Base-by-base conservation (phyloP, 768 basidiomycete species). In the Tubosaeta brunneosetosa region DNA sequence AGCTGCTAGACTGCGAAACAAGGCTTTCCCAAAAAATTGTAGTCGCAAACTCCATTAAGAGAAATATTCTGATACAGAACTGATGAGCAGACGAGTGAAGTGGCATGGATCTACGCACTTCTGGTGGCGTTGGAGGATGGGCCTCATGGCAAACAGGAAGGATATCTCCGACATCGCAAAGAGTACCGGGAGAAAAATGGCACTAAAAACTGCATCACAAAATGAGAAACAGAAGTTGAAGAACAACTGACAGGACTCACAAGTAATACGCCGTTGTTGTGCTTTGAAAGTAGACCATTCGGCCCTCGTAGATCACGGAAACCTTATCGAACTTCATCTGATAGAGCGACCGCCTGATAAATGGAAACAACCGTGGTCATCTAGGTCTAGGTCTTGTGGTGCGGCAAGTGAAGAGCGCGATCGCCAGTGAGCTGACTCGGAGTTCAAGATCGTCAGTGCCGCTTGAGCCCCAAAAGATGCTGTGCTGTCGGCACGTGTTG, bases 311-410 rank as follows among this genome's bases (percentile, higher is more conserved):
- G 61, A 87, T 74, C 36, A 86, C 71, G 61, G 80, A 78, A 19
- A 86, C 83, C 63, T 86, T 86, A 76, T 88, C 83, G 59, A 88
- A 93, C 56, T n/a, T n/a, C n/a, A 78, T 74, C 40, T 77, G 54
- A 53, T 83, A 86, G 0, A 86, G 66, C 3, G 74, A 74, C 65
- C 91, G 91, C 91, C 66, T 93, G 91, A 68, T 94, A 93, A 37
- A 94, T 82, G 2, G 88, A 86, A 17, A 91, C 87, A 49, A 93
- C 80, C 1, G 86, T 91, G 3, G 85, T 65, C n/a, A n/a, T n/a
- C n/a, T n/a, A n/a, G n/a, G n/a, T n/a, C n/a, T n/a, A n/a, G n/a
- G n/a, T n/a, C n/a, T n/a, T n/a, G n/a, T n/a, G n/a, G n/a, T n/a
- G n/a, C n/a, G n/a, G n/a, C n/a, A n/a, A n/a, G n/a, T n/a, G n/a